Evolutionary conservation across 768 basidiomycete species (phyloP), one percentile per base, ranked within the genome.

Genomic region (Hypsizygus marmoreus): DNA sequence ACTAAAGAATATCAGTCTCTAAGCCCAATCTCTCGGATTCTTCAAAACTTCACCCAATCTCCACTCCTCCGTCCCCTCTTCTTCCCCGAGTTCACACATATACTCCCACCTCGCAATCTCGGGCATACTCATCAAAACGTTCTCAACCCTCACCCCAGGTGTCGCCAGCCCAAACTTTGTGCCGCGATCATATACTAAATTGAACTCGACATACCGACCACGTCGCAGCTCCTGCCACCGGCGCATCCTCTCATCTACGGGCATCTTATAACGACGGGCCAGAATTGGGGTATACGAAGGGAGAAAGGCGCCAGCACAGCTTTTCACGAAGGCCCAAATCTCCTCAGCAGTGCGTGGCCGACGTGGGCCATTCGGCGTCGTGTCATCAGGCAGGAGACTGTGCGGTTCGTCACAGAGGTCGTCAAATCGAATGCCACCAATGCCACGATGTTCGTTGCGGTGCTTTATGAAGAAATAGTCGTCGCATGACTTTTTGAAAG

Each of bases 381-480:
- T 56, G 22, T 65, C 62, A 5, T n/a, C n/a, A n/a, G n/a, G n/a
- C n/a, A 63, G 59, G 32, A 45, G 32, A 26, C 47, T 47, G n/a
- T 70, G 59, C 25, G 66, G 66, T 24, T 78, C 78, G 38, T 74
- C 75, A 55, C 76, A 81, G 45, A 98, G 80, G 63, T 99, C 97
- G 64, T 98, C 97, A 60, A 97, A 95, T 75, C 98, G 98, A 44
- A 99, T 72, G 0, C 97, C 97, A 25, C 97, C 97, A 38, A 99
- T 69, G 3, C 97, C 97, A 34, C 97, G 81, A 2, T 81, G 68
- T 70, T 98, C 97, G 23, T 68, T 62, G 8, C 97, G 82, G 64
- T 98, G 97, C 13, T 88, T 77, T 59, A 97, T 88, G 66, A 77
- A 86, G 67, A 99, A 99, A 71, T 99, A 99, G 63, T 95, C 86